Evolutionary conservation across 2,329 filamentous ascomycete species (phyloP).

Genomic region (Penicillium olsonii): DNA sequence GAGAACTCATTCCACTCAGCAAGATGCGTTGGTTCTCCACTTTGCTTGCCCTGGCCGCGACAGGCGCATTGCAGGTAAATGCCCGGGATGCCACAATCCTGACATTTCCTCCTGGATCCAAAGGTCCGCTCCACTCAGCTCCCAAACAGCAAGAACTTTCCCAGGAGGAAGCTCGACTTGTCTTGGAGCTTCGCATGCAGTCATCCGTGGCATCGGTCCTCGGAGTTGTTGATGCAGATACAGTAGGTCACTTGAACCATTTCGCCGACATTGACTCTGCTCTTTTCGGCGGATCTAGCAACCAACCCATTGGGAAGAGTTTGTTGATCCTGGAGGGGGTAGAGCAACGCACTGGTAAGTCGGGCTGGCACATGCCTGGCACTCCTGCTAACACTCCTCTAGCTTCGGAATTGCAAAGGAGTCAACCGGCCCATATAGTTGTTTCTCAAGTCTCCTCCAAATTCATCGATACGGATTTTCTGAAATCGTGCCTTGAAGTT

Average conservation of each 20-base stretch:
- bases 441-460: conserved; percentile 18
- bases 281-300: conserved; percentile 50
- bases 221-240: conserved; percentile 46
- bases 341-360: conserved; percentile 61
- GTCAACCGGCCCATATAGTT: conserved; percentile 12
- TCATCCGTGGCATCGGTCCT: conserved; percentile 49
- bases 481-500: conserved; percentile 8
- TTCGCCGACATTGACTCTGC: conserved; percentile 58
- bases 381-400: conserved; percentile 5
- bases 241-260: conserved; percentile 59
- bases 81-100: conserved; percentile 38
- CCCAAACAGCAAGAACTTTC: conserved; percentile 17
- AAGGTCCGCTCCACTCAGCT: background rate
- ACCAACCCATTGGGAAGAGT: conserved; percentile 27
- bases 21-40: conserved; percentile 30
- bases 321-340: conserved; percentile 56
- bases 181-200: conserved; percentile 51
- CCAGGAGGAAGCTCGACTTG: conserved; percentile 37
- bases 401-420: conserved; percentile 20
- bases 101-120: conserved; percentile 26
- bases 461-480: conserved; percentile 12
- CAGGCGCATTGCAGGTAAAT: conserved; percentile 26
- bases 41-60: conserved; percentile 30
- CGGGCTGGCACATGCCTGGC: conserved; percentile 24
- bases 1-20: conserved; percentile 3